Evolutionary conservation across 768 basidiomycete species (phyloP).

Genomic region (Coprinopsis strossmayeri): DNA sequence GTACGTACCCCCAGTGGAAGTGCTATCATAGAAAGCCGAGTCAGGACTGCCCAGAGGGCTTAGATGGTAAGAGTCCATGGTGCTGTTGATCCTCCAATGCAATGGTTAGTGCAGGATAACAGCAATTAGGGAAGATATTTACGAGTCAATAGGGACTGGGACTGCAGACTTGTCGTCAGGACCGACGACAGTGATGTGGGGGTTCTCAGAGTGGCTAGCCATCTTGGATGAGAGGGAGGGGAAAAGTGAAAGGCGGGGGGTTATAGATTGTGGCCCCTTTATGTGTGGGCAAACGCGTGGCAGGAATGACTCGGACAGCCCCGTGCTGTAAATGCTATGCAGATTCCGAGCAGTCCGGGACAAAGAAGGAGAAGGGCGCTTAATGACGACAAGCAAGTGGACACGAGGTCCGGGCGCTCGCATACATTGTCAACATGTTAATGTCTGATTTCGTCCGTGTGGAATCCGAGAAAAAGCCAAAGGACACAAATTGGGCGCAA

Average conservation of each 20-base stretch:
- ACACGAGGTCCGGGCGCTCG: not conserved
- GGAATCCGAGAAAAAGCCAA: not conserved
- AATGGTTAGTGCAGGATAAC: not conserved
- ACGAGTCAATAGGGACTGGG: constrained; percentile 1
- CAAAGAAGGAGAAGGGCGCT: not conserved
- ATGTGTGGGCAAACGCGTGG: not conserved
- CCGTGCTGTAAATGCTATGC: constrained; percentile 7
- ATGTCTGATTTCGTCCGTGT: not conserved
- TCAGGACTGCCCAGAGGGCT: constrained; percentile 1
- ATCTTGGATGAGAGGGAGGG: not conserved
- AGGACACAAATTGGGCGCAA: too few relatives aligned
- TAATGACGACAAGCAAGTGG: not conserved
- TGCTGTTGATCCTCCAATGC: not conserved
- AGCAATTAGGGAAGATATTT: not conserved
- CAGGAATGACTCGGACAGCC: constrained; percentile 8
- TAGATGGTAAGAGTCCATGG: not conserved
- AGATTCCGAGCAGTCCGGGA: constrained; percentile 1
- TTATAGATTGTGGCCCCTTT: not conserved
- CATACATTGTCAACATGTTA: too few relatives aligned
- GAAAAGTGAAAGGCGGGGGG: not conserved
- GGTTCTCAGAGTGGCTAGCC: not conserved
- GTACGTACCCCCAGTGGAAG: constrained; percentile 7
- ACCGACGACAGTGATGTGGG: constrained; percentile 9
- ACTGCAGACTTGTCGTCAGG: constrained; percentile 4
- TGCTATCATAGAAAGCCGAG: not conserved